Conservation (phyloP, 2,329 filamentous ascomycete species). For the Pyrenochaeta sp. region DNA sequence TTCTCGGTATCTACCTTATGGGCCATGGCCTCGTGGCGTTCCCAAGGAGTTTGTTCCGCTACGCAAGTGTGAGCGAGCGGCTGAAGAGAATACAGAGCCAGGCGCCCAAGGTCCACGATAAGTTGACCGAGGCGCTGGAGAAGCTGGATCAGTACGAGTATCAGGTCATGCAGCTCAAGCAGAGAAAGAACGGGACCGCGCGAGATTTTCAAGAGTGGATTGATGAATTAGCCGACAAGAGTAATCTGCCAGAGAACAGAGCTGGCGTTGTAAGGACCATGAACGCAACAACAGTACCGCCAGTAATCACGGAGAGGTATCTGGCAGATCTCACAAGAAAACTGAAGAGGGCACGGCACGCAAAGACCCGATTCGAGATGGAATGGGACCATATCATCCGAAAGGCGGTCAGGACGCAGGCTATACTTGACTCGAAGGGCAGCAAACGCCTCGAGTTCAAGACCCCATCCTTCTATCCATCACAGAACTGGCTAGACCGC, state of each 20-base stretch:
- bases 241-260: conserved; percentile 70
- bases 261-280: conserved; percentile 33
- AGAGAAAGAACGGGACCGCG: conserved; percentile 81
- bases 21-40: conserved; percentile 94
- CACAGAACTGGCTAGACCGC: conserved; percentile 48
- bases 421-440: conserved; percentile 81
- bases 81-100: conserved; percentile 78
- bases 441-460: conserved; percentile 84
- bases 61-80: conserved; percentile 77
- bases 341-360: conserved; percentile 81
- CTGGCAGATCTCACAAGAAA: conserved; percentile 87
- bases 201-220: conserved; percentile 90
- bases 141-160: conserved; percentile 82
- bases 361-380: conserved; percentile 80
- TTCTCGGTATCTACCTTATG: conserved; percentile 96
- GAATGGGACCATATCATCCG: conserved; percentile 85
- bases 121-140: conserved; percentile 82
- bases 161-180: conserved; percentile 80
- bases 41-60: conserved; percentile 80
- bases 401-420: conserved; percentile 77
- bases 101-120: conserved; percentile 85
- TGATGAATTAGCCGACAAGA: conserved; percentile 85
- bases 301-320: conserved; percentile 91
- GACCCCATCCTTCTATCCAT: conserved; percentile 59
- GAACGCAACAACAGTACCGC: conserved; percentile 66